phyloP scores from a whole-genome alignment of 2,329 filamentous ascomycete species.

The Aspergillus awamori region DNA sequence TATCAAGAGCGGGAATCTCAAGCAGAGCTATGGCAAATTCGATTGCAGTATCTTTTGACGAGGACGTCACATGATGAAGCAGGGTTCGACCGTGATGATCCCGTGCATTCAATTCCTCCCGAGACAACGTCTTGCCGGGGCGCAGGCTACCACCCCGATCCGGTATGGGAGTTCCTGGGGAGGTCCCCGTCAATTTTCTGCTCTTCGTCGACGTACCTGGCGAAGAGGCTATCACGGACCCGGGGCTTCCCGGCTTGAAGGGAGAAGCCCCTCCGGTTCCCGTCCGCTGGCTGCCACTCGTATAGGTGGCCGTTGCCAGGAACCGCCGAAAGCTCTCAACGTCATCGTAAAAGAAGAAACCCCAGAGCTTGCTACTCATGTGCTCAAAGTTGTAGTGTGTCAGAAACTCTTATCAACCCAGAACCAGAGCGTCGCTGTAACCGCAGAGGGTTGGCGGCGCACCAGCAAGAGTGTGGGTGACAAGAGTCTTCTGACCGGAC shows the following conservation, averaged over 20 bases:
- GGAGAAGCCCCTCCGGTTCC: conserved; percentile 28
- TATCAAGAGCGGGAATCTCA: conserved; percentile 78
- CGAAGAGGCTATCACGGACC: conserved; percentile 34
- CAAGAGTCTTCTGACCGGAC: conserved; percentile 31
- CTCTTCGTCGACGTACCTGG: conserved; percentile 49
- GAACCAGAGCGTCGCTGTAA: conserved; percentile 83
- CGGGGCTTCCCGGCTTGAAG: conserved; percentile 36
- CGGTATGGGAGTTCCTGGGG: conserved; percentile 52
- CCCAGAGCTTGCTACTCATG: conserved; percentile 98
- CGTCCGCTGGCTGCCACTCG: conserved; percentile 36
- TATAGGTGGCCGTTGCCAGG: conserved; percentile 71
- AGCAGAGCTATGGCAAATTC: conserved; percentile 78
- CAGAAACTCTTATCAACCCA: conserved; percentile 55
- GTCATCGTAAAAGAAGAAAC: conserved; percentile 96
- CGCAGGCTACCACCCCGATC: conserved; percentile 35
- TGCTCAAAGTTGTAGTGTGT: conserved; percentile 49
- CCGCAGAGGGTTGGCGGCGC: conserved; percentile 81
- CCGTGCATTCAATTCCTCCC: conserved; percentile 78
- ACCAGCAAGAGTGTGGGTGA: conserved; percentile 61
- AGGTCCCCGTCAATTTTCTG: conserved; percentile 47
- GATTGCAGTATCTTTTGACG: conserved; percentile 67
- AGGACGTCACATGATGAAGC: conserved; percentile 81
- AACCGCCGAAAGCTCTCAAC: conserved; percentile 91
- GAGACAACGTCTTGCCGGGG: conserved; percentile 47
- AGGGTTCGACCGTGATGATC: conserved; percentile 82